phyloP scores from a whole-genome alignment of 1,284 basidiomycete species.

The Amylostereum areolatum region DNA sequence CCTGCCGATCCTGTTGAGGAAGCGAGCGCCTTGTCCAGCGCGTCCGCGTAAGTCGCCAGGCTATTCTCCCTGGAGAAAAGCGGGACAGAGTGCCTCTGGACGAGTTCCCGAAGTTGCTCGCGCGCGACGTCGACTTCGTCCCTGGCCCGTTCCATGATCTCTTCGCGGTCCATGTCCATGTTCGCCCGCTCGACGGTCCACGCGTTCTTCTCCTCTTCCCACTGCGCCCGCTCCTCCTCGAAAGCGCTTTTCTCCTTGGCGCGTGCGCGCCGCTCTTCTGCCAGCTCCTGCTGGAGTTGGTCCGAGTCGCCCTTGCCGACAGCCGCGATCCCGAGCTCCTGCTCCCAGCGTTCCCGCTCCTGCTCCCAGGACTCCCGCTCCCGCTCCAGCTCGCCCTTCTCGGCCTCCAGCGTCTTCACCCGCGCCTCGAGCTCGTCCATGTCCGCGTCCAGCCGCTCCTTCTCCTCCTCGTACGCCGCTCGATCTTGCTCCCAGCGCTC shows the following conservation, averaged over 20 bases:
- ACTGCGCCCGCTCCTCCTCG: constrained; percentile 10
- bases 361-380: constrained; percentile 53
- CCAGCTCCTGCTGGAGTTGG: constrained; percentile 5
- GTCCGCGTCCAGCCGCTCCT: not conserved
- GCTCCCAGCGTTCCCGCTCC: constrained; percentile 45
- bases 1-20: constrained; percentile 23
- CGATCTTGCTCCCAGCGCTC: too few relatives aligned
- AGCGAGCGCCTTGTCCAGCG: constrained; percentile 11
- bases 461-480: not conserved
- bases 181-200: constrained; percentile 33
- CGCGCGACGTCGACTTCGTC: constrained; percentile 12
- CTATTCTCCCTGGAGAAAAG: constrained; percentile 12
- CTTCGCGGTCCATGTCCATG: constrained; percentile 40
- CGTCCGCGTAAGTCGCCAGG: constrained; percentile 8
- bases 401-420: constrained; percentile 56
- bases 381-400: constrained; percentile 44
- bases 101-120: constrained; percentile 9
- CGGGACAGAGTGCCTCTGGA: constrained; percentile 13
- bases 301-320: constrained; percentile 6
- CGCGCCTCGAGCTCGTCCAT: constrained; percentile 51
- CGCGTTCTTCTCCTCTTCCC: constrained; percentile 41
- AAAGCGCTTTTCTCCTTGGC: constrained; percentile 1
- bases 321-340: not conserved
- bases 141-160: constrained; percentile 31
- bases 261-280: not conserved